Base-by-base conservation (phyloP, 192 early-diverging fungal genomes). In the Linnemannia exigua region DNA sequence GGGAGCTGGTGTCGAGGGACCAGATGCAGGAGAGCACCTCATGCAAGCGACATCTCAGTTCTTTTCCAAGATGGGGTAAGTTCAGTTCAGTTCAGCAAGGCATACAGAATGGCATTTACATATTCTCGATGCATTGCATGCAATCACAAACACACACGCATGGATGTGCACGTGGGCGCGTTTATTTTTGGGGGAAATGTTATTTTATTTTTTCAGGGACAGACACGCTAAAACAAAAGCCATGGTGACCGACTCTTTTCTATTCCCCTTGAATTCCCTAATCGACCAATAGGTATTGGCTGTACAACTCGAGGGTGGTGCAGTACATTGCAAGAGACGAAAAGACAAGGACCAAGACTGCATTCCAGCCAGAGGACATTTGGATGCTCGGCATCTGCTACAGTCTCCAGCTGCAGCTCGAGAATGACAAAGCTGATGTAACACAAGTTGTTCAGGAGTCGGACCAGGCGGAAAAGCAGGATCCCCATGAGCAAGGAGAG, bases 381-480 rank as follows among this genome's bases (percentile, higher is more conserved):
- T 88, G 88, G 88, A 86, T 88, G 82, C 76, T 88, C 17, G 88
- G 88, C 37, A 63, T 81, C 33, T 79, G 74, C 51, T 88, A 88
- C 72, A 81, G 44, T 20, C 79, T 88, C 48, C 70, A 83, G 19
- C 51, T 54, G 9, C 74, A 33, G 3, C 41, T 35, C 25, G 63
- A 74, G 68, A n/a, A 52, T 37, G 66, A 68, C 72, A 46, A 66
- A 3, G 31, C 33, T 48, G 36, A 4, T 47, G 20, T n/a, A 9
- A 38, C 6, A 9, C 19, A 35, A 36, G 22, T 70, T 19, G 19
- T 25, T 8, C 37, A 37, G 37, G 38, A 70, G 6, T 36, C 19
- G 5, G n/a, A 12, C 8, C 12, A 48, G 25, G 14, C n/a, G 33
- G 28, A 19, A 48, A 44, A 0, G 41, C 28, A 31, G 22, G 46